phyloP scores from a whole-genome alignment of 2,329 filamentous ascomycete genomes.

The Botryotinia narcissicola region DNA sequence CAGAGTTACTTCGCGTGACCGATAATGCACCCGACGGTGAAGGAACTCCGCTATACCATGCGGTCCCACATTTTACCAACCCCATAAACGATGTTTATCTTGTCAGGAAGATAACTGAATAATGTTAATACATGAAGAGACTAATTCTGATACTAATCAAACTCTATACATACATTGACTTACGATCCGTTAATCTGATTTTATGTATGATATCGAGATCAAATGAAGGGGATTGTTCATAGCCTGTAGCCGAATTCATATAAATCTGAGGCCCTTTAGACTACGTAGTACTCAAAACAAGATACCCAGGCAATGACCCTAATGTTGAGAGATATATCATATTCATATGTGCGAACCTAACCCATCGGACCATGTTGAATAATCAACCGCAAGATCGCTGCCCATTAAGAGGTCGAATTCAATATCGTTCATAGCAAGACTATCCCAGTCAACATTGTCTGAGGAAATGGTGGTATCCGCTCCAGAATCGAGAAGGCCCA shows the following conservation, averaged over 20 bases:
- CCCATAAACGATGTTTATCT: conserved; percentile 10
- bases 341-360: not conserved
- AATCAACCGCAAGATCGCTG: conserved; percentile 15
- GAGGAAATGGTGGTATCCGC: not conserved
- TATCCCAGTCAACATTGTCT: conserved; percentile 21
- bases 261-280: not conserved
- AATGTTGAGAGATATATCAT: not conserved
- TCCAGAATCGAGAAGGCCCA: conserved; percentile 18
- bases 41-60: conserved; percentile 9
- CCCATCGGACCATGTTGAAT: conserved; percentile 14
- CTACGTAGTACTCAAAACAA: not conserved
- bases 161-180: not conserved
- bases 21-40: conserved; percentile 15
- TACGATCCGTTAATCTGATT: not conserved
- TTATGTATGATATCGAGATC: not conserved
- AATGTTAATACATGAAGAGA: not conserved
- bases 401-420: conserved; percentile 23
- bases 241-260: not conserved
- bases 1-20: conserved; percentile 3
- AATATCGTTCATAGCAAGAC: conserved; percentile 15
- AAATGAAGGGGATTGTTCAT: not conserved
- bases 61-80: conserved; percentile 9
- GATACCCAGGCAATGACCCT: not conserved
- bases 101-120: conserved; percentile 4
- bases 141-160: not conserved